Conservation (phyloP, 345 rosid species). For the Gossypium raimondii region DNA sequence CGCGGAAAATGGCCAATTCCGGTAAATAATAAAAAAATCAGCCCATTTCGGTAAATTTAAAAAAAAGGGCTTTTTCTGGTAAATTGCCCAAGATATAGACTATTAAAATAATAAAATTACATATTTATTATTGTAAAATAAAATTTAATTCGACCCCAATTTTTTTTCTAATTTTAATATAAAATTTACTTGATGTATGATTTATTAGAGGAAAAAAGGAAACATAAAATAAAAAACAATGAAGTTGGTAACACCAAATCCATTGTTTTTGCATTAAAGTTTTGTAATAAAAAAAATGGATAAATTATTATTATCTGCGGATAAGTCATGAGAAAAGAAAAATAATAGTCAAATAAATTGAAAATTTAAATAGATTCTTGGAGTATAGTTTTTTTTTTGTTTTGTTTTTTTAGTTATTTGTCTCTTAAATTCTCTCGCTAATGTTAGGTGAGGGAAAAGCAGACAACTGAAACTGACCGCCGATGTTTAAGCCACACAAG, state of each 20-base stretch:
- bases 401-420: background rate
- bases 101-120: no score
- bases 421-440: background rate
- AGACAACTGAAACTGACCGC: background rate
- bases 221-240: background rate
- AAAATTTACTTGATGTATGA: no score
- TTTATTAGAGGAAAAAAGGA: no score
- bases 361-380: background rate
- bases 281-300: background rate
- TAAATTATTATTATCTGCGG: background rate
- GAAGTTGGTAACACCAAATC: background rate
- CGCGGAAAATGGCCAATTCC: no score
- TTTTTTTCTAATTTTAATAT: no score
- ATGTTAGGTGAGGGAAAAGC: background rate
- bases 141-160: accelerated
- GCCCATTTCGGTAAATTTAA: no score
- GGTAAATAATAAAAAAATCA: no score
- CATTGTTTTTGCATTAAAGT: background rate
- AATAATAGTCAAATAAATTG: background rate
- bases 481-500: background rate
- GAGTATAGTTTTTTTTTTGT: background rate
- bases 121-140: no score
- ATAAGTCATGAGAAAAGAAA: background rate
- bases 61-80: no score
- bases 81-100: no score